Base-by-base conservation (phyloP, 2,329 filamentous ascomycete genomes). In the Aspergillus quadricinctus region DNA sequence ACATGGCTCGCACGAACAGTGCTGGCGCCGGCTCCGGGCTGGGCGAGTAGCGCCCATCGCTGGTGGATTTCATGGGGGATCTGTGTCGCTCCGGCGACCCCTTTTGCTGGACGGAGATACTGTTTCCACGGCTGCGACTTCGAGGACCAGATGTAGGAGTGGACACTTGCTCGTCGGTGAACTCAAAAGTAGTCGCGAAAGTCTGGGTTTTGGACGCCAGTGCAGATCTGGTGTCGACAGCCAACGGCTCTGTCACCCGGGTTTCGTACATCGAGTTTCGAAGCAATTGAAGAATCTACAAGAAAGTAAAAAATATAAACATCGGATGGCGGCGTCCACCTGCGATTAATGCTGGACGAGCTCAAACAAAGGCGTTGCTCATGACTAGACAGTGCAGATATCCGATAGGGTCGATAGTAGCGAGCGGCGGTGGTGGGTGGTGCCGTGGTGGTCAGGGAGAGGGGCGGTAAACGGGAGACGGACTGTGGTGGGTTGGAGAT, bases 1-100 rank as follows among this genome's bases (percentile, higher is more conserved):
- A 99, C 61, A 97, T 83, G 49, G 94, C 94, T 70, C 92, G 89
- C 69, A 99, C 94, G 72, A 94, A 97, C 80, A 97, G 70, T 49
- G 80, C 77, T 28, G 82, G 78, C 49, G 79, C 65, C 23, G 74
- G 72, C 56, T 78, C 80, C 19, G 70, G 68, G 57, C 68, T 72
- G 55, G 68, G 65, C 40, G 70, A 63, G 60, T 66, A 72, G 55
- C 68, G 58, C 49, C 58, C 66, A 57, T 64, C 60, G 37, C 61
- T 59, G 55, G 69, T 62, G 55, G 69, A 57, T 57, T 70, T 71
- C 61, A 66, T 64, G 29, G 69, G 67, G 4, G 72, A 66, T 37
- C 61, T 57, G 58, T 66, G 67, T 55, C 64, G 64, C 45, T 63
- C 61, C 28, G 64, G 65, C 41, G 66, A 63, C 50, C 61, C 62